A percentile compares a stretch with the other conserved stretches of the same genome.
Conservation (phyloP, 345 rosid genomes). For the Eucalyptus guilfoylei region DNA sequence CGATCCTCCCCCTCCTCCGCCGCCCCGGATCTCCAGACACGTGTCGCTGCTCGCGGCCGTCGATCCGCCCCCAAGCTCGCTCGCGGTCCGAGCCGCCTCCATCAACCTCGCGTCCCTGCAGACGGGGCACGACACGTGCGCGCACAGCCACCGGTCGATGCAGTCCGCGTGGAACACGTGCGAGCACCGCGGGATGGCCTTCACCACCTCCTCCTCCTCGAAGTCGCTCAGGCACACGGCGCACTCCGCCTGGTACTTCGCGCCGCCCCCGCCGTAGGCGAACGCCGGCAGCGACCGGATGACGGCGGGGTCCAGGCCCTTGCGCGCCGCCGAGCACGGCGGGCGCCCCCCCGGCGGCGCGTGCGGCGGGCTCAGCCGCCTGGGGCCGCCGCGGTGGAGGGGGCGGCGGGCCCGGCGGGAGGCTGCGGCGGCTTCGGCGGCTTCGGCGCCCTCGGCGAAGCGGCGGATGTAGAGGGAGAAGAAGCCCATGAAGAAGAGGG, state of each 20-base stretch:
- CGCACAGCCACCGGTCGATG: conserved; percentile 40
- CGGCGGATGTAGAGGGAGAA: conserved; percentile 45
- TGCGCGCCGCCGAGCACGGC: not conserved
- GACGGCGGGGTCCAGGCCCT: conserved; percentile 24
- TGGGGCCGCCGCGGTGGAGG: not conserved
- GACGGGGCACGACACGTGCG: conserved; percentile 44
- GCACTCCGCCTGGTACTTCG: conserved; percentile 34
- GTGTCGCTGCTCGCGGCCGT: not conserved
- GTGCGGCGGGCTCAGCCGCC: not conserved
- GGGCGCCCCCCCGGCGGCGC: not conserved
- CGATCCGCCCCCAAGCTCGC: not conserved
- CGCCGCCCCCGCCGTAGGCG: conserved; percentile 14
- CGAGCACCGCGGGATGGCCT: conserved; percentile 28
- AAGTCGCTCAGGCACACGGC: conserved; percentile 55
- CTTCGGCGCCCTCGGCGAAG: not conserved
- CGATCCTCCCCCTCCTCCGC: not conserved
- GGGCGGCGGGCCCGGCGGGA: not conserved
- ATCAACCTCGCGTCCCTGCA: conserved; percentile 37
- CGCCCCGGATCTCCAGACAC: not conserved
- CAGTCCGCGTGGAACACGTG: conserved; percentile 50
- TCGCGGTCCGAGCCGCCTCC: not conserved
- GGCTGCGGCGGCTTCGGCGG: not conserved
- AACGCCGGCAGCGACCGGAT: conserved; percentile 28
- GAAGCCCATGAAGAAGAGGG: conserved; percentile 50
- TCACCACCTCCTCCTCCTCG: conserved; percentile 27